A percentile compares a stretch with the other conserved stretches of the same genome.
Evolutionary conservation across 1,284 basidiomycete genomes (phyloP).

Genomic region (Apiotrichum sp.): DNA sequence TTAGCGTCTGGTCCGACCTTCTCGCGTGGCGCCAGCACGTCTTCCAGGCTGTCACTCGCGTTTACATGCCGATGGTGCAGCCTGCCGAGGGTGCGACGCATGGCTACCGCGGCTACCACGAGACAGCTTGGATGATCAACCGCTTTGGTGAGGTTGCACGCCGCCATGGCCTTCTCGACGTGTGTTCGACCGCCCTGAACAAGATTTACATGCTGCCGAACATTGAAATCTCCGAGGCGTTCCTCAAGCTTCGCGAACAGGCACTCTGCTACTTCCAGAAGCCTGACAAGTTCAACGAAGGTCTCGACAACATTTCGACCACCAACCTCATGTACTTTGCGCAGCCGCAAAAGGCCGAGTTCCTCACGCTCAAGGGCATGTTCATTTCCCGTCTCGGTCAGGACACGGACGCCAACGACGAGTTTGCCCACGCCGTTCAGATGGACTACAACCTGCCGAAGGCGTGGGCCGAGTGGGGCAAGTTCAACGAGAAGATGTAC

Average conservation of each 20-base stretch:
- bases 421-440: conserved; percentile 92
- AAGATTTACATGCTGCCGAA: conserved; percentile 99
- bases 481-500: conserved; percentile 89
- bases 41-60: conserved; percentile 89
- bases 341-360: conserved; percentile 90
- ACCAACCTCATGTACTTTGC: conserved; percentile 99
- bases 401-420: conserved; percentile 83
- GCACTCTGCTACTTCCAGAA: conserved; percentile 99
- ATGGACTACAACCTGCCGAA: conserved; percentile 93
- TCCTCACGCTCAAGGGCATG: conserved; percentile 99
- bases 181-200: conserved; percentile 89
- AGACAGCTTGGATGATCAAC: conserved; percentile 99
- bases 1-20: conserved; percentile 97
- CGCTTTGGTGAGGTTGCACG: conserved; percentile 98
- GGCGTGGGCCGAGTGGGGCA: conserved; percentile 98
- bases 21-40: conserved; percentile 95
- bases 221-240: conserved; percentile 99
- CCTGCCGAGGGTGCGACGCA: conserved; percentile 58
- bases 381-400: conserved; percentile 86
- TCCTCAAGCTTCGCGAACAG: conserved; percentile 97
- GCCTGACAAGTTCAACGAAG: conserved; percentile 84
- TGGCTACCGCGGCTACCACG: conserved; percentile 98
- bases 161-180: conserved; percentile 93
- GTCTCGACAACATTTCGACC: conserved; percentile 97
- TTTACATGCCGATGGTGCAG: conserved; percentile 84